Conservation (phyloP, 2,329 filamentous ascomycete genomes). For the Coleophoma crateriformis region DNA sequence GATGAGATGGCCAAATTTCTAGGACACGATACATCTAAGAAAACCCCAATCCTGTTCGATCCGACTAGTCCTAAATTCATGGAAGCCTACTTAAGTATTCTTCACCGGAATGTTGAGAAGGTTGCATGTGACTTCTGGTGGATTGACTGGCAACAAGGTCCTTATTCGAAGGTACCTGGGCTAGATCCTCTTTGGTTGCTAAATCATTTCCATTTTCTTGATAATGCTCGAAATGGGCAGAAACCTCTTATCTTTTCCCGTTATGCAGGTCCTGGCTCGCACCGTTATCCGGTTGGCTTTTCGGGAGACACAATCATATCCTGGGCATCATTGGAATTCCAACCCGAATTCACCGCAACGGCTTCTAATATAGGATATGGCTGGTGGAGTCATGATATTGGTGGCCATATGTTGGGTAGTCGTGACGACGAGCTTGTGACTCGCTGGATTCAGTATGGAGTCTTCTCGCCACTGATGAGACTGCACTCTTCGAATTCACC, state of each 20-base stretch:
- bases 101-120: conserved; percentile 49
- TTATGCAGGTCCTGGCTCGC: conserved; percentile 56
- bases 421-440: conserved; percentile 53
- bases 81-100: conserved; percentile 51
- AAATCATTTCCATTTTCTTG: conserved; percentile 59
- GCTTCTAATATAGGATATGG: conserved; percentile 63
- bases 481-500: conserved; percentile 52
- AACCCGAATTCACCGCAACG: conserved; percentile 62
- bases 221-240: conserved; percentile 37
- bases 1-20: conserved; percentile 46
- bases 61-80: conserved; percentile 47
- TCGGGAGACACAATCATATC: conserved; percentile 55
- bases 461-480: conserved; percentile 55
- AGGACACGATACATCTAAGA: conserved; percentile 41
- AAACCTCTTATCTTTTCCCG: conserved; percentile 52
- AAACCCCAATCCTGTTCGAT: conserved; percentile 50
- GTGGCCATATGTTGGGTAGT: conserved; percentile 52
- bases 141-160: conserved; percentile 64
- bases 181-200: conserved; percentile 60
- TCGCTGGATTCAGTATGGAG: conserved; percentile 57
- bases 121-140: conserved; percentile 60
- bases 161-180: conserved; percentile 45
- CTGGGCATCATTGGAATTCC: conserved; percentile 56
- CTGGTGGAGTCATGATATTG: conserved; percentile 66
- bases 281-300: conserved; percentile 60